phyloP scores from a whole-genome alignment of 352 stramenopile species.

The Phytophthora palmivora region DNA sequence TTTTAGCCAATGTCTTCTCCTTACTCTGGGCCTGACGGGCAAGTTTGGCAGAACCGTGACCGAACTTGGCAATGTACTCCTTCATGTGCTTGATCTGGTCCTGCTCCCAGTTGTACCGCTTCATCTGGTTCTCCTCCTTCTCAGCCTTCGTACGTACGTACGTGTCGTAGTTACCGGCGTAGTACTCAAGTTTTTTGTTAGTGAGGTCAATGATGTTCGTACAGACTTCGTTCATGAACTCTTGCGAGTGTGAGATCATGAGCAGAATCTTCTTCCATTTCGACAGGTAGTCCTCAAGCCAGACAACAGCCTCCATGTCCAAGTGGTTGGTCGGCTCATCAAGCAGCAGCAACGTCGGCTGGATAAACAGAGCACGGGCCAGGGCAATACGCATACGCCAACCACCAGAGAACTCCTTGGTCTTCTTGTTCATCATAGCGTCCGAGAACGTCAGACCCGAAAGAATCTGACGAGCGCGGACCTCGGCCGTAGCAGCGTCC shows the following conservation, averaged over 20 bases:
- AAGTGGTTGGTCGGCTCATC: conserved; percentile 97
- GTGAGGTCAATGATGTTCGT: conserved; percentile 98
- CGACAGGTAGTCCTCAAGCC: conserved; percentile 98
- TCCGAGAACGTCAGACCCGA: conserved; percentile 96
- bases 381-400: conserved; percentile 98
- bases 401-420: conserved; percentile 94
- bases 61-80: conserved; percentile 99
- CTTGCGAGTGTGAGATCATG: conserved; percentile 98
- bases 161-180: conserved; percentile 98
- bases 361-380: conserved; percentile 97
- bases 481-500: conserved; percentile 94
- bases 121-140: conserved; percentile 99
- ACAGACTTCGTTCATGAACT: conserved; percentile 99
- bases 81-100: conserved; percentile 99
- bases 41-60: conserved; percentile 97
- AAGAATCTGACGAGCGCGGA: conserved; percentile 94
- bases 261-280: conserved; percentile 98
- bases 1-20: conserved; percentile 99
- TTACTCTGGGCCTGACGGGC: conserved; percentile 98
- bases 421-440: conserved; percentile 95
- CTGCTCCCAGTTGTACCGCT: conserved; percentile 98
- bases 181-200: conserved; percentile 96
- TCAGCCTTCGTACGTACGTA: conserved; percentile 97
- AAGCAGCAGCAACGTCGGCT: conserved; percentile 94
- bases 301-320: conserved; percentile 98